Conservation (phyloP, 2,329 filamentous ascomycete genomes). For the Pseudogymnoascus sp. region DNA sequence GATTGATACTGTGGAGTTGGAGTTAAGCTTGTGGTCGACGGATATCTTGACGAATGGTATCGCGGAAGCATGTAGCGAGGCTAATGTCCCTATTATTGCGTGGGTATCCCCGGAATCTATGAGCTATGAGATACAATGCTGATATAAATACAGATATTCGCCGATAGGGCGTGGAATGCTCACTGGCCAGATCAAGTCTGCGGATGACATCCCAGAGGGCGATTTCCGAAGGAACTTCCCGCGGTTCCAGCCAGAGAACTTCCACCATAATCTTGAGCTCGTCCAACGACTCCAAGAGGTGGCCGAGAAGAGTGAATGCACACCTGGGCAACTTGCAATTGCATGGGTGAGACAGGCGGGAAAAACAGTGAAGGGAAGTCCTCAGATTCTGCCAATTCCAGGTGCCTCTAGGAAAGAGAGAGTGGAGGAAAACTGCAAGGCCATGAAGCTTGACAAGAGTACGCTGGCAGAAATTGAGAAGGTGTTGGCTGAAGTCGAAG, state of each 20-base stretch:
- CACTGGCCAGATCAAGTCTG: constrained; percentile 41
- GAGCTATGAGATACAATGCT: constrained; percentile 10
- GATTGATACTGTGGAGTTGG: constrained; percentile 40
- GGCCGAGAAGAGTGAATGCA: constrained; percentile 51
- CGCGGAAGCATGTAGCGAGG: constrained; percentile 45
- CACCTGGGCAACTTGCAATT: constrained; percentile 56
- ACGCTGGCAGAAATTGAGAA: constrained; percentile 44
- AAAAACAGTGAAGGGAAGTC: constrained; percentile 27
- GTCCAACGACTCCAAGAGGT: constrained; percentile 48
- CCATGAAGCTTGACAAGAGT: constrained; percentile 39
- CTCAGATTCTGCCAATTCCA: constrained; percentile 55
- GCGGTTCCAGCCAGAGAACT: constrained; percentile 54
- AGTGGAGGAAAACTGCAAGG: constrained; percentile 51
- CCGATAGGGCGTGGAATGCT: constrained; percentile 58
- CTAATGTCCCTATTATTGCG: constrained; percentile 61
- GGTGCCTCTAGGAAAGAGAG: constrained; percentile 50
- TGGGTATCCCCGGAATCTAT: constrained; percentile 16
- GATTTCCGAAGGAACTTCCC: constrained; percentile 51
- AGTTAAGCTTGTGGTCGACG: constrained; percentile 34
- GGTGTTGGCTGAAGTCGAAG: constrained; percentile 40
- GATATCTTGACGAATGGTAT: constrained; percentile 33
- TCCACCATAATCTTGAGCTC: constrained; percentile 56
- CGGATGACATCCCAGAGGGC: constrained; percentile 46
- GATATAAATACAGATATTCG: constrained; percentile 42
- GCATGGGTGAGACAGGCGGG: constrained; percentile 50